Base-by-base conservation (phyloP, 2,329 filamentous ascomycete genomes). In the Pseudopithomyces maydicus region DNA sequence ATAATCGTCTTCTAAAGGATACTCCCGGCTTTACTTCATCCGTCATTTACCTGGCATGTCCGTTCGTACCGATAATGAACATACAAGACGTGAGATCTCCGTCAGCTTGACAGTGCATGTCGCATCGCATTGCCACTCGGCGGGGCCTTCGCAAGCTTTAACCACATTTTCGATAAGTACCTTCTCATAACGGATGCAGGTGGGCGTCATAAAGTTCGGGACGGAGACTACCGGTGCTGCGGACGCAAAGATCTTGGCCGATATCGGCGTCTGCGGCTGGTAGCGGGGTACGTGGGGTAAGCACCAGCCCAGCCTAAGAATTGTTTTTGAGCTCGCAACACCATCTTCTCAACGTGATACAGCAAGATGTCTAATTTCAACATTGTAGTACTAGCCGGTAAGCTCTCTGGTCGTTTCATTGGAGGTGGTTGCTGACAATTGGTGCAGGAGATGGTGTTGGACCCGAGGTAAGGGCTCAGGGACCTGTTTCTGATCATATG, bases 301-400 rank as follows among this genome's bases (percentile, higher is more conserved):
- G 26, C 20, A 20, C n/a, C 47, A 20, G 22, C 20, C 47, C 5
- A 23, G 8, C 38, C 8, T 12, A 10, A 42, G 48, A 33, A 51
- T 33, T 43, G 48, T 51, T 51, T 50, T 51, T 41, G 38, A 51
- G 23, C 26, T 23, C 48, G 36, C 36, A n/a, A 42, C 48, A 15
- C 3, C 26, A 35, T 2, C n/a, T 10, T 32, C 22, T 41, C 8
- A 33, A 26, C 35, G 19, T 42, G 12, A 33, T 35, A 35, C 8
- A 17, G 4, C 47, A 55, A 60, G n/a, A 78, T 78, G 76, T 67
- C 75, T 67, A 66, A 71, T 8, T 76, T 75, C 61, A 78, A 78
- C 55, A 78, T 78, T 64, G 76, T 78, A 33, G 72, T 78, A 41
- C 72, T 78, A 54, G 74, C 67, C 47, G 76, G 76, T 77, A 67